Evolutionary conservation across 1,139 yeast genomes (phyloP), one percentile per base, ranked within the genome.

Genomic region (Zygoascus meyerae): DNA sequence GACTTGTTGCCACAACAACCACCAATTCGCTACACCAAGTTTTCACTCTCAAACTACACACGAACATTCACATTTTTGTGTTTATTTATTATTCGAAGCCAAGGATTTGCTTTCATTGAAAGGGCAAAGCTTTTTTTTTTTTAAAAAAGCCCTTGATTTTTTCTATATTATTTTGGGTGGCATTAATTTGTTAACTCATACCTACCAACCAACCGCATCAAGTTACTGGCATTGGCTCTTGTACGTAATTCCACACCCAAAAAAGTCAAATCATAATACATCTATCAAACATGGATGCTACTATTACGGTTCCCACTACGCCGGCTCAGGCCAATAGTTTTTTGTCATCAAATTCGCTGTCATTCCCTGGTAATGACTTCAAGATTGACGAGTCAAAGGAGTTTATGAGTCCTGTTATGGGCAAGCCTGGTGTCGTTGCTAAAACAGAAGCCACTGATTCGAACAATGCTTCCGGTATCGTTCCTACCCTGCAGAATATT

Each of bases 401-500:
- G 11, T 35, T 17, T 16, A 9, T 42, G 34, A 32, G 34, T 21
- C 12, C 39, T 12, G 26, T 34, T 14, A 18, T 16, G 11, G 32
- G 37, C 30, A 2, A 36, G 37, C 3, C 34, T 5, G 29, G n/a
- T 18, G 43, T 14, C 9, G 41, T 34, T 30, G 43, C 40, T 12
- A 38, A 34, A 17, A 36, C 50, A 29, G 64, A 57, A 18, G 49
- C 52, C 12, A 75, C 74, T 38, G 83, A 43, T 43, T 48, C 49
- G 31, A 77, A 45, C 84, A 81, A 51, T 5, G 81, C 90, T 1
- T 86, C 96, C 0, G 97, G 97, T 40, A 90, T 90, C 50, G 95
- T 92, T 9, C 98, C 98, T 38, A 90, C 97, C 0, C 73, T 90
- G 57, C 97, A 90, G 57, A 90, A 92, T 73, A 94, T 92, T 49